Evolutionary conservation across 225 moss, liverwort and hornwort genomes (phyloP).

Genomic region (Lunularia cruciata): DNA sequence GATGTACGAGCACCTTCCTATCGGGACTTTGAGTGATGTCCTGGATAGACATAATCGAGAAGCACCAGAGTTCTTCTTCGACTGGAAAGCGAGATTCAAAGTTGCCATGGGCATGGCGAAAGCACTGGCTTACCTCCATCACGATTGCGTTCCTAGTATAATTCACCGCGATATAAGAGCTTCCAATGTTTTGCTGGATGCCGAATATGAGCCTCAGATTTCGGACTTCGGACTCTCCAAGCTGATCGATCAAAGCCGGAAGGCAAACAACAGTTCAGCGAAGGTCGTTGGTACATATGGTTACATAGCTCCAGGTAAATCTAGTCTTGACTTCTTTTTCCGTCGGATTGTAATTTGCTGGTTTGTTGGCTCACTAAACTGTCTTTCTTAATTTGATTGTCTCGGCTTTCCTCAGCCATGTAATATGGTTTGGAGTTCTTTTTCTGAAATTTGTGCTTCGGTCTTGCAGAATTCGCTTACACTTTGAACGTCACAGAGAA

Average conservation of each 20-base stretch:
- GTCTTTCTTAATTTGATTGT: too few species aligned
- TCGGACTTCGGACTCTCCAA: conserved; percentile 26
- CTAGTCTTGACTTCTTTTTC: background rate
- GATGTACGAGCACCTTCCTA: conserved; percentile 23
- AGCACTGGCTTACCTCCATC: conserved; percentile 26
- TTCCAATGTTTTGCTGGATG: conserved; percentile 11
- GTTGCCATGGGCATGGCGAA: conserved; percentile 15
- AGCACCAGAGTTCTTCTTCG: conserved; percentile 11
- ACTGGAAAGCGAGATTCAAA: conserved; percentile 25
- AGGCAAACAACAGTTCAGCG: background rate
- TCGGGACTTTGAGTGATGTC: conserved; percentile 18
- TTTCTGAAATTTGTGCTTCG: background rate
- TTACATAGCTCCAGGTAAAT: conserved; percentile 30
- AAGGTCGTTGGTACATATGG: conserved; percentile 20
- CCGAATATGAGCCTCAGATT: conserved; percentile 23
- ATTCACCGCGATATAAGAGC: conserved; percentile 16
- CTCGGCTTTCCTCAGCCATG: too few species aligned
- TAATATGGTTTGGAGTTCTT: background rate
- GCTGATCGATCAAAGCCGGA: conserved; percentile 12
- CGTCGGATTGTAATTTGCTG: too few species aligned
- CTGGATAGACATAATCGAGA: conserved; percentile 5
- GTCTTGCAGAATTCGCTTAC: conserved; percentile 19
- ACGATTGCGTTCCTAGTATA: conserved; percentile 17
- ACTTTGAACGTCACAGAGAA: conserved; percentile 20
- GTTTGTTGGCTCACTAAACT: too few species aligned